Evolutionary conservation across 2,329 filamentous ascomycete genomes (phyloP), one percentile per base, ranked within the genome.

Genomic region (Fusarium hainanense): DNA sequence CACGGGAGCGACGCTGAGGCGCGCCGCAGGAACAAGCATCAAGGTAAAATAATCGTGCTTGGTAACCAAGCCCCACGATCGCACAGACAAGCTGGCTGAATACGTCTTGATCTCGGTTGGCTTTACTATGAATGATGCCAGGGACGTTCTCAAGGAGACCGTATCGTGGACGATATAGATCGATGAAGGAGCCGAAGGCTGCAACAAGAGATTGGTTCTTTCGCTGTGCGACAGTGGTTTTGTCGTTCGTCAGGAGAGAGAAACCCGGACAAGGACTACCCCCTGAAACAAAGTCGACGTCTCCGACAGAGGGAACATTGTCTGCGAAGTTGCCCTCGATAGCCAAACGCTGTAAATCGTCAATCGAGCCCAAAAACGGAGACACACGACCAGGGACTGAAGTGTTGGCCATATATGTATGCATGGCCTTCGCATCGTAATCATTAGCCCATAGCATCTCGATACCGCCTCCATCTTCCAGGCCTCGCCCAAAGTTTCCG

Each of bases 191-290:
- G 1, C 89, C 90, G 40, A 95, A 93, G 0, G 92, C 92, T 0
- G 92, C 92, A 0, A 96, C 87, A 30, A 96, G 86, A 0, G 92
- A 94, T 34, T 91, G 91, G 74, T 96, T 93, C 62, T 88, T 88
- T 8, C 89, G 79, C 11, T 92, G 90, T 6, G 81, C 56, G 0
- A 82, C 75, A 3, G 85, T 90, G 0, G 83, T 80, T 71, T 85
- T 89, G 70, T 90, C 78, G 0, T 70, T 71, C 7, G 94, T 94
- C 2, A 93, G 77, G 0, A 70, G 56, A 0, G 92, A 94, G 73
- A 93, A 96, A 0, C 91, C 93, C 18, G 90, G 92, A 69, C 93
- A 97, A 0, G 93, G 93, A 54, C 88, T 92, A 0, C 93, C 93
- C 2, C 87, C 93, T 3, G 87, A 87, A 11, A 95, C 87, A 30